phyloP scores from a whole-genome alignment of 2,329 filamentous ascomycete genomes.

The Epichloe elymi region DNA sequence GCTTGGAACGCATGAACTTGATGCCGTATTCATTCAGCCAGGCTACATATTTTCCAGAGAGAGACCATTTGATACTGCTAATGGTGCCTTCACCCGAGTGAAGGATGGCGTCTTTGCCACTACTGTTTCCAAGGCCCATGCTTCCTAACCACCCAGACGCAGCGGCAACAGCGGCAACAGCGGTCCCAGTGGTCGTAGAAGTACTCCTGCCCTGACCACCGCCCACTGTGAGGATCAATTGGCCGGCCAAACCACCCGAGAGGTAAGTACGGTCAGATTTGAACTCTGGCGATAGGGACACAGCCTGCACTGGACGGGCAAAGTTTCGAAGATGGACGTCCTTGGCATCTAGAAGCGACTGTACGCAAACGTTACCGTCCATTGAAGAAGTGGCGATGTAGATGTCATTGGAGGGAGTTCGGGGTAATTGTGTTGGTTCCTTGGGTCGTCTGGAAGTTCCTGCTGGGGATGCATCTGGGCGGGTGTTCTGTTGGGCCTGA shows the following conservation, averaged over 20 bases:
- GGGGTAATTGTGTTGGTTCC: slow-evolving; percentile 46
- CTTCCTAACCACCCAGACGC: slow-evolving; percentile 86
- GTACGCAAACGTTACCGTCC: slow-evolving; percentile 89
- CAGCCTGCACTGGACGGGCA: slow-evolving; percentile 78
- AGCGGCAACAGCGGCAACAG: slow-evolving; percentile 66
- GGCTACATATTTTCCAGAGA: slow-evolving; percentile 80
- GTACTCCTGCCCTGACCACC: slow-evolving; percentile 71
- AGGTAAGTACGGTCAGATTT: slow-evolving; percentile 80
- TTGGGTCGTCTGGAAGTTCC: slow-evolving; percentile 37
- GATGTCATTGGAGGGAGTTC: slow-evolving; percentile 77
- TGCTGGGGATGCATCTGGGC: slow-evolving; percentile 30
- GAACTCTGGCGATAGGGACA: slow-evolving; percentile 90
- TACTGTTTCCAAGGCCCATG: slow-evolving; percentile 66
- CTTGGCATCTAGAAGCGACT: slow-evolving; percentile 73
- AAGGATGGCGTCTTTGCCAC: slow-evolving; percentile 72
- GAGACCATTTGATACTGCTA: slow-evolving; percentile 85
- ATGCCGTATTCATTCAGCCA: slow-evolving; percentile 97
- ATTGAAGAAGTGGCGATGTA: slow-evolving; percentile 89
- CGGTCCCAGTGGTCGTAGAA: slow-evolving; percentile 74
- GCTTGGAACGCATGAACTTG: slow-evolving; percentile 88
- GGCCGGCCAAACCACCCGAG: slow-evolving; percentile 79
- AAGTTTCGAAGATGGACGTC: slow-evolving; percentile 91
- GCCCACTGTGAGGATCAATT: slow-evolving; percentile 73
- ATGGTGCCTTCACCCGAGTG: slow-evolving; percentile 90
- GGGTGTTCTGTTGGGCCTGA: slow-evolving; percentile 17